Base-by-base conservation (phyloP, 345 rosid species). In the Gossypium raimondii region DNA sequence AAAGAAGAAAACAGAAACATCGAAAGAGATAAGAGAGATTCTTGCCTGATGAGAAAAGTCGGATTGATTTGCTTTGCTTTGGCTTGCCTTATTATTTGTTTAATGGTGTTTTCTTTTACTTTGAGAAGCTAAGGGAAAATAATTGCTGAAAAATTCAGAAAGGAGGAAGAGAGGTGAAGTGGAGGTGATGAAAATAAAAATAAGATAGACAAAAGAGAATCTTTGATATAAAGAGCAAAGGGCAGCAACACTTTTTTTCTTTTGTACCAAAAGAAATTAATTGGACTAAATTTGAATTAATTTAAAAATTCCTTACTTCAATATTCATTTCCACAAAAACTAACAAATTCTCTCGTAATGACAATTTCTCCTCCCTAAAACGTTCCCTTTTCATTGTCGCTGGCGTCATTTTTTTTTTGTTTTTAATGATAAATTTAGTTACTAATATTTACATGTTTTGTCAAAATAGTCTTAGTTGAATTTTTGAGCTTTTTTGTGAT, bases 361-460 rank as follows among this genome's bases (percentile, higher is more conserved):
- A 34, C 41, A 34, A 34, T 34, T 34, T 34, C 38, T 34, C 41
- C 7, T 34, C 41, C 6, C 7, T 34, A 5, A 5, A 34, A 34
- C 1, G 41, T 5, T 1, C 7, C 41, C 41, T 34, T 34, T 34
- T 1, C 41, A 5, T 34, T 34, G 41, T 34, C 0, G 41, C 41
- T 5, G 41, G 41, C 41, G 41, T 34, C 41, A 34, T 4, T 27
- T 27, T 4, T 4, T 4, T 4, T 4, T 34, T 34, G 1, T 5
- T 34, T 0, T 5, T 3, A 29, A 29, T 29, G 0, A 0, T 34
- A 34, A 34, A 34, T 34, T 34, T 34, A 34, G 0, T 34, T 34
- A 4, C 0, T 34, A 4, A 34, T 0, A 0, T 34, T 34, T 34
- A 4, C 0, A 0, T 4, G 1, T 34, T 34, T 34, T 34, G 0